Percentiles rank a stretch among this genome's conserved stretches.
Evolutionary conservation across 495 filamentous ascomycete genomes (phyloP).

Genomic region (Aspergillus cavernicola): DNA sequence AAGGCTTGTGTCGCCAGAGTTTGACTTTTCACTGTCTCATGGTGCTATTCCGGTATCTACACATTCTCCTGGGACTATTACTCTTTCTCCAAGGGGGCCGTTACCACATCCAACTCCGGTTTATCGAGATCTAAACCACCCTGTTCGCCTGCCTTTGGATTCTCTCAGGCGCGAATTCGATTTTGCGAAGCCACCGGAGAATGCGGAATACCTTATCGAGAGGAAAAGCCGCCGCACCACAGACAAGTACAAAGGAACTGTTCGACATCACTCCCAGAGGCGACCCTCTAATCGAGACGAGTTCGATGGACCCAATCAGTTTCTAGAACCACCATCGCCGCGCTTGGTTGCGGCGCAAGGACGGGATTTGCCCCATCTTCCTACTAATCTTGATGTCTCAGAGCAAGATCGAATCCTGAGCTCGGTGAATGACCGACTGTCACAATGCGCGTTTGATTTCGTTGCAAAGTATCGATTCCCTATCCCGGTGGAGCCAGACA

Average conservation of each 20-base stretch:
- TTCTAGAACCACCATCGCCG: constrained; percentile 62
- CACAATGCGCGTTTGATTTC: constrained; percentile 83
- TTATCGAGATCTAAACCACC: constrained; percentile 37
- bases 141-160: constrained; percentile 31
- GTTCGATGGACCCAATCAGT: constrained; percentile 82
- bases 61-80: constrained; percentile 32
- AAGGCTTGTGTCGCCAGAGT: constrained; percentile 26
- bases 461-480: constrained; percentile 87
- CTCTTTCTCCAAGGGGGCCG: constrained; percentile 34
- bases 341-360: constrained; percentile 69
- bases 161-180: constrained; percentile 32
- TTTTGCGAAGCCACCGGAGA: constrained; percentile 30
- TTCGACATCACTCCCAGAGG: constrained; percentile 60
- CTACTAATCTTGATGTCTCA: constrained; percentile 74
- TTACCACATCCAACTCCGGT: constrained; percentile 26
- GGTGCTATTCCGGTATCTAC: constrained; percentile 28
- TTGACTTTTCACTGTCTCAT: constrained; percentile 32
- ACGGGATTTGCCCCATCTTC: constrained; percentile 73
- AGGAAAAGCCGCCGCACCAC: constrained; percentile 35
- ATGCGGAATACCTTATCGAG: constrained; percentile 40
- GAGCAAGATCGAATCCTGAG: constrained; percentile 79
- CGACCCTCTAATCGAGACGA: constrained; percentile 80
- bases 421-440: constrained; percentile 77
- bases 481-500: constrained; percentile 74
- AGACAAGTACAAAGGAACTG: constrained; percentile 44